A percentile compares a stretch with the other conserved stretches of the same genome.
Conservation (phyloP, 148 eudicot genomes). For the Silene uniflora region DNA sequence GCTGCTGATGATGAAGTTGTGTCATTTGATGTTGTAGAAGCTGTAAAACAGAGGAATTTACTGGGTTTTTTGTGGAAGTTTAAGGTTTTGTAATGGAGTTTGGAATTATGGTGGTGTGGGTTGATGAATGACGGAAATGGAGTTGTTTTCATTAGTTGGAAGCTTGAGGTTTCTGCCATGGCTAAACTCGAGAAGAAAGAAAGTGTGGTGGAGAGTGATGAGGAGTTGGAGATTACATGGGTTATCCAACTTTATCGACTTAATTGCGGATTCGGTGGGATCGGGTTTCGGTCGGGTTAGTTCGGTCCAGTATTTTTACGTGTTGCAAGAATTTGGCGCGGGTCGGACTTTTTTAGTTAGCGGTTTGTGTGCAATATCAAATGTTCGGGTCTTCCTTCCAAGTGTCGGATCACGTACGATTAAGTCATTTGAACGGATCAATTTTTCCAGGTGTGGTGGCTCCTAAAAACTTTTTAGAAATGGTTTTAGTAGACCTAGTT, state of each 20-base stretch:
- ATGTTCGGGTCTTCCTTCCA: no score
- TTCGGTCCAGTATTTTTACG: no score
- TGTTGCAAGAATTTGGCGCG: no score
- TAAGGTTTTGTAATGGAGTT: neutral
- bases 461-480: no score
- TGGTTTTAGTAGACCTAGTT: no score
- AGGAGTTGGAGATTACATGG: neutral
- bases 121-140: constrained; percentile 36
- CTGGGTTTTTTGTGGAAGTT: constrained; percentile 25
- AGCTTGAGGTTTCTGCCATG: constrained; percentile 55
- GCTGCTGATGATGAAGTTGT: neutral
- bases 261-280: no score
- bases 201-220: neutral
- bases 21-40: neutral
- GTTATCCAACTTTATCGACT: neutral
- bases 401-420: no score
- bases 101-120: neutral
- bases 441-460: no score
- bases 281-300: no score
- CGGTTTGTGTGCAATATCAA: no score
- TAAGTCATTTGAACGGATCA: no score
- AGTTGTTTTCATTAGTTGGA: constrained; percentile 19
- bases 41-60: constrained; percentile 34
- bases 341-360: no score
- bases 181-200: neutral